Evolutionary conservation across 2,329 filamentous ascomycete genomes (phyloP).

Genomic region (Trichoderma brevicompactum): DNA sequence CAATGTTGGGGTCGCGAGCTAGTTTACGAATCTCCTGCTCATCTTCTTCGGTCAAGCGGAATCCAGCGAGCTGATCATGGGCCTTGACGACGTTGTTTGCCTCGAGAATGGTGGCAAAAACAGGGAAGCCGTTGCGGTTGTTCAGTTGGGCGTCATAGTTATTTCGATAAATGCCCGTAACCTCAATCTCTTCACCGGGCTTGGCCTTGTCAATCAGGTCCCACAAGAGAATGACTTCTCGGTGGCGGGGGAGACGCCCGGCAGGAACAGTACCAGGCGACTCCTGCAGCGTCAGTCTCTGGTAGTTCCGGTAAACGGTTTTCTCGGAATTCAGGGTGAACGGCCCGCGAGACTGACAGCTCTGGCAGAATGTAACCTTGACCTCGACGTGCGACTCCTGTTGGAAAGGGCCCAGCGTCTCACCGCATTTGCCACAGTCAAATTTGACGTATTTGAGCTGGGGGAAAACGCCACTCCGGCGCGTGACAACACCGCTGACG

Average conservation of each 20-base stretch:
- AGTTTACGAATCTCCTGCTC: conserved; percentile 87
- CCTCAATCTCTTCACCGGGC: conserved; percentile 95
- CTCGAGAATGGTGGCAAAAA: conserved; percentile 96
- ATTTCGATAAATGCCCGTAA: conserved; percentile 96
- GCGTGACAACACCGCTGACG: conserved; percentile 92
- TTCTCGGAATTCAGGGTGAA: conserved; percentile 97
- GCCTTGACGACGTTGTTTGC: conserved; percentile 97
- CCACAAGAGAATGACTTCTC: conserved; percentile 94
- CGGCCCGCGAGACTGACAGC: conserved; percentile 91
- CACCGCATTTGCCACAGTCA: conserved; percentile 90
- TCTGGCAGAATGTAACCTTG: conserved; percentile 94
- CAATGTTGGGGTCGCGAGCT: conserved; percentile 85
- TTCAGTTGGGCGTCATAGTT: conserved; percentile 98
- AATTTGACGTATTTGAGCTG: conserved; percentile 99
- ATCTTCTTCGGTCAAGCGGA: conserved; percentile 92
- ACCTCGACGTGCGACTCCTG: conserved; percentile 97
- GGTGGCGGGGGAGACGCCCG: conserved; percentile 87
- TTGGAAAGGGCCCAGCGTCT: conserved; percentile 92
- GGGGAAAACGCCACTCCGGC: conserved; percentile 92
- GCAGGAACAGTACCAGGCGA: conserved; percentile 96
- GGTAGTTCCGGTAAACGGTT: conserved; percentile 98
- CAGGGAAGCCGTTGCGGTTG: conserved; percentile 97
- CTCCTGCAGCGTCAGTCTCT: conserved; percentile 95
- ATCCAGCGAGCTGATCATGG: conserved; percentile 95
- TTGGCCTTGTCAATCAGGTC: conserved; percentile 97